Conservation (phyloP, 257 asterid genomes). For the Handroanthus guayacan region DNA sequence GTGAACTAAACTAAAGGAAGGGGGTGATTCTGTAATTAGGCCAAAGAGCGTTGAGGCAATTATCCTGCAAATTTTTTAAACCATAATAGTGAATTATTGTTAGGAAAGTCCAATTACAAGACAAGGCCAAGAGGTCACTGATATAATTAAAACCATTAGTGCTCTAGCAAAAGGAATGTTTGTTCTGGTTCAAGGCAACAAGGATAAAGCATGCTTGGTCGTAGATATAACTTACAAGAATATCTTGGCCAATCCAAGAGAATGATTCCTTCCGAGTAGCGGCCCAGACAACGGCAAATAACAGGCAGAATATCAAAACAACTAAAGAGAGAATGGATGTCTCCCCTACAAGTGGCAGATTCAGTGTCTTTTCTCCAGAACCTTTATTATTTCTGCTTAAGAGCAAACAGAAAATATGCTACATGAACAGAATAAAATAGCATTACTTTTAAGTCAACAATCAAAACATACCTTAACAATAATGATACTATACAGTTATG, state of each 20-base stretch:
- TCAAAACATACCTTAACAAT: constrained; percentile 56
- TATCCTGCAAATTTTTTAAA: not conserved
- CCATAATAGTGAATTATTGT: constrained; percentile 1
- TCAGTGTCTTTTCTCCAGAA: constrained; percentile 60
- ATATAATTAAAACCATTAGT: too few species aligned
- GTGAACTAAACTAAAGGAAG: too few species aligned
- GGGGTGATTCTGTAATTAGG: too few species aligned
- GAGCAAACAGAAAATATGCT: constrained; percentile 29
- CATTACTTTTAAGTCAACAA: not conserved
- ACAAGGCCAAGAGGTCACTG: not conserved
- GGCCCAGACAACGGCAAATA: constrained; percentile 80
- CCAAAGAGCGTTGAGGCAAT: too few species aligned
- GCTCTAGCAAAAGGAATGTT: not conserved
- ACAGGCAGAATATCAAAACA: constrained; percentile 60
- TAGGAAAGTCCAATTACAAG: not conserved
- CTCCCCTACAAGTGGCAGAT: constrained; percentile 77
- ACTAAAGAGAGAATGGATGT: constrained; percentile 64
- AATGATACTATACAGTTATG: constrained; percentile 73
- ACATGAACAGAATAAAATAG: constrained; percentile 27
- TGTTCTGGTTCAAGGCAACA: not conserved
- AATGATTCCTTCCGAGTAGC: constrained; percentile 68
- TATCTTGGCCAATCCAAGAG: constrained; percentile 95
- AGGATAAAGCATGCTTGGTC: constrained; percentile 17
- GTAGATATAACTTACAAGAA: constrained; percentile 69
- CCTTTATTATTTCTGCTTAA: constrained; percentile 66